These are phyloP conservation scores for Nakazawaea laoshanensis DNA, from an alignment of 805 yeast species.

Conservation along the genomic window DNA sequence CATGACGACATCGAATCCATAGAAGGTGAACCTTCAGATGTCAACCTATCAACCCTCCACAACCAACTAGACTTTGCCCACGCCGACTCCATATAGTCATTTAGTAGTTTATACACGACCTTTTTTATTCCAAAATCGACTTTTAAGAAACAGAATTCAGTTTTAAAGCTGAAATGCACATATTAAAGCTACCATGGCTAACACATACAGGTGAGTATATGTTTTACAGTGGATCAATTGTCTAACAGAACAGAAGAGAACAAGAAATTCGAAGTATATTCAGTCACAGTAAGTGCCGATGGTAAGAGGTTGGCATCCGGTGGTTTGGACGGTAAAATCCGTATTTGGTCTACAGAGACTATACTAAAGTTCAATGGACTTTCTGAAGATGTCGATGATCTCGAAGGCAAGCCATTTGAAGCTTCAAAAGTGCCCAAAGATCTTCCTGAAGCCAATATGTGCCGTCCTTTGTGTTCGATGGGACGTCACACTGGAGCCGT, in stretches of 20 bases:
- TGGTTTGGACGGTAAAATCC: slow-evolving; percentile 85
- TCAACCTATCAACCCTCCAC: background rate
- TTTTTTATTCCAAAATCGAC: background rate
- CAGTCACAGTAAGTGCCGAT: slow-evolving; percentile 73
- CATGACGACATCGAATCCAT: slow-evolving; percentile 1
- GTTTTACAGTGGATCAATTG: background rate
- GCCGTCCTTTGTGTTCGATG: slow-evolving; percentile 78
- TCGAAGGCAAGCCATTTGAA: background rate
- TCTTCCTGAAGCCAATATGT: slow-evolving; percentile 20
- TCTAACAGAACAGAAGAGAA: slow-evolving; percentile 51
- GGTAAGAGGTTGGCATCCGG: slow-evolving; percentile 88
- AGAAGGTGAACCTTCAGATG: background rate
- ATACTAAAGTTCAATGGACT: slow-evolving; percentile 31
- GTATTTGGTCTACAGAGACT: slow-evolving; percentile 74
- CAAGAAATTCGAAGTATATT: slow-evolving; percentile 75
- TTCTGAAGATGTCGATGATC: slow-evolving; percentile 12
- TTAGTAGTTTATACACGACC: too few relatives aligned
- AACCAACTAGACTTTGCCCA: too few relatives aligned
- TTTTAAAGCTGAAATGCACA: slow-evolving; percentile 36
- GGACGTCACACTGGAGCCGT: slow-evolving; percentile 96
- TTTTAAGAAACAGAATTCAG: background rate
- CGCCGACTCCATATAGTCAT: background rate
- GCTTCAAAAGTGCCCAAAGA: slow-evolving; percentile 3
- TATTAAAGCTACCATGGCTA: slow-evolving; percentile 67
- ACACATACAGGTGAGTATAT: slow-evolving; percentile 38